These are phyloP conservation scores for Phlebiopsis flavidoalba DNA, from an alignment of 768 basidiomycete genomes.

Conservation along the genomic window DNA sequence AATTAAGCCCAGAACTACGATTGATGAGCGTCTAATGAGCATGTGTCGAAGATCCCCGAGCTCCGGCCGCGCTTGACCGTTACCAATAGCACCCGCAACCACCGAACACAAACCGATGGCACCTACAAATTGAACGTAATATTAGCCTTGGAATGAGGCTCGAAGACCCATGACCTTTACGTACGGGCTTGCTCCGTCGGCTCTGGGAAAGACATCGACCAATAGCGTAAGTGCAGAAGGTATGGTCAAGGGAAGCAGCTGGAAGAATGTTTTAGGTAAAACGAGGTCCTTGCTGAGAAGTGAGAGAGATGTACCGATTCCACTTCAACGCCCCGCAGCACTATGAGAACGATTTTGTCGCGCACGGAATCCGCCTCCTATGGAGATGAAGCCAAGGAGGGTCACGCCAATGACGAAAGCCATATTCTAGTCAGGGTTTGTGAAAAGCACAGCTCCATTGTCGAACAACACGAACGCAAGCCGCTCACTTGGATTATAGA, in stretches of 20 bases:
- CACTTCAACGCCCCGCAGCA: conserved; percentile 28
- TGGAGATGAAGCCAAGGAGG: conserved; percentile 23
- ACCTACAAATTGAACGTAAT: neutral
- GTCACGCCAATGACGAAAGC: conserved; percentile 25
- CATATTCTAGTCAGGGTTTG: conserved; percentile 15
- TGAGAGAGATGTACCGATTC: conserved; percentile 19
- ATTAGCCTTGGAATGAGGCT: neutral
- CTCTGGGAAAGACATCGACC: conserved; percentile 42
- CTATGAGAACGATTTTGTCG: conserved; percentile 27
- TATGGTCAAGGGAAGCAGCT: conserved; percentile 39
- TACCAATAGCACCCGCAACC: conserved; percentile 41
- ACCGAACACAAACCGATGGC: conserved; percentile 41
- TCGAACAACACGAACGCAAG: neutral
- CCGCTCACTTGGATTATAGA: conserved; percentile 28
- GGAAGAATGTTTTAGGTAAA: neutral
- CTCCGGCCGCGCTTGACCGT: conserved; percentile 23
- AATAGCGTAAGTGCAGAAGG: conserved; percentile 38
- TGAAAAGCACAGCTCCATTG: neutral
- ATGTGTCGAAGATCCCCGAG: neutral
- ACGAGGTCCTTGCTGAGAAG: neutral
- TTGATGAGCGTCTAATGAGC: neutral
- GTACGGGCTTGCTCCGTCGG: conserved; percentile 33
- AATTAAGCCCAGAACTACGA: conserved; percentile 26
- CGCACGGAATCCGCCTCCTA: conserved; percentile 27
- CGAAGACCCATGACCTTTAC: neutral